Conservation (phyloP, 495 filamentous ascomycete species). For the Talaromyces thailandensis region DNA sequence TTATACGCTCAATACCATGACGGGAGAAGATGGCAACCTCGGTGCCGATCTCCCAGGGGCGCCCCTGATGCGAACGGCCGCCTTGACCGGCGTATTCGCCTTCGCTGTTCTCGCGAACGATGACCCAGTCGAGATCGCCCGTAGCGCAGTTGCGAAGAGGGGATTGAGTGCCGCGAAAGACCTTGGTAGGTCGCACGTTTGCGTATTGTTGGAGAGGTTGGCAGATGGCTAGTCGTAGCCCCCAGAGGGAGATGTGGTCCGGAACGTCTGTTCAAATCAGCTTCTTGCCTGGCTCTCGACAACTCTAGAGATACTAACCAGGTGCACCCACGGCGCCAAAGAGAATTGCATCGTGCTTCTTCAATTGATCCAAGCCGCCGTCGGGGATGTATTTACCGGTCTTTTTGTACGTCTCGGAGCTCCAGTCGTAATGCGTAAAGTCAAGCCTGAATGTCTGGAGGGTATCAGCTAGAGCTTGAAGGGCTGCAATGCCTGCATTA, state of each 20-base stretch:
- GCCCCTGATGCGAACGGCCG: slow-evolving; percentile 29
- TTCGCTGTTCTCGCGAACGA: slow-evolving; percentile 42
- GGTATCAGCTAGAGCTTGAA: slow-evolving; percentile 33
- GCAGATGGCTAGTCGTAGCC: slow-evolving; percentile 38
- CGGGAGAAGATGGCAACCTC: slow-evolving; percentile 41
- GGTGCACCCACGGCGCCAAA: slow-evolving; percentile 50
- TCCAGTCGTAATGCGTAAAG: slow-evolving; percentile 44
- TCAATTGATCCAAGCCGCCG: slow-evolving; percentile 39
- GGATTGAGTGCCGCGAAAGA: slow-evolving; percentile 33
- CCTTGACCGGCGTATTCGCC: slow-evolving; percentile 45
- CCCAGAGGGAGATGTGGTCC: slow-evolving; percentile 43
- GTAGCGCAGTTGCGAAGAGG: slow-evolving; percentile 26
- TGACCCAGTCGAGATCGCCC: slow-evolving; percentile 37
- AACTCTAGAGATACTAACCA: slow-evolving; percentile 19
- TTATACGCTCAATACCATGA: slow-evolving; percentile 36
- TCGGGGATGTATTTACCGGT: slow-evolving; percentile 46
- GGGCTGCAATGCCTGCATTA: slow-evolving; percentile 34
- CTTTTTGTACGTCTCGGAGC: slow-evolving; percentile 42
- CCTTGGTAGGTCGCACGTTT: slow-evolving; percentile 38
- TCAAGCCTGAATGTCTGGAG: slow-evolving; percentile 38
- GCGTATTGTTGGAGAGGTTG: slow-evolving; percentile 42
- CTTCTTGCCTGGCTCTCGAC: background rate
- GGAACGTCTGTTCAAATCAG: slow-evolving; percentile 27
- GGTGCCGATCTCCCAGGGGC: slow-evolving; percentile 37
- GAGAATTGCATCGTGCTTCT: slow-evolving; percentile 45